Evolutionary conservation across 2,329 filamentous ascomycete genomes (phyloP).

Genomic region (Fusarium liriodendri): DNA sequence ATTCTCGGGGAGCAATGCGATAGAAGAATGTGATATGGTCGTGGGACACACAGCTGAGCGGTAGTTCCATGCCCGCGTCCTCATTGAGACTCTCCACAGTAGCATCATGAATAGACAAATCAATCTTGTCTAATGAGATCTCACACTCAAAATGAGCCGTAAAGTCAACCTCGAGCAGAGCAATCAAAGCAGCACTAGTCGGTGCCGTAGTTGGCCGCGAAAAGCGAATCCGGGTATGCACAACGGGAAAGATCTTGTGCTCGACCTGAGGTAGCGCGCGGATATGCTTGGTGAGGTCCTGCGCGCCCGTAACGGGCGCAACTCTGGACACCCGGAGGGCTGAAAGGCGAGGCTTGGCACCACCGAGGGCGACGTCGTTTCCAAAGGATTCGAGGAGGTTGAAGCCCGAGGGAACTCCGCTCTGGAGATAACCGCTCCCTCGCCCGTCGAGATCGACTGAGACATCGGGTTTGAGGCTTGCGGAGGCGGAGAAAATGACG

Average conservation of each 20-base stretch:
- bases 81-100: constrained; percentile 68
- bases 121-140: constrained; percentile 69
- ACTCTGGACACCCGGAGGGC: constrained; percentile 81
- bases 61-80: constrained; percentile 60
- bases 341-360: constrained; percentile 74
- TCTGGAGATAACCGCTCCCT: constrained; percentile 74
- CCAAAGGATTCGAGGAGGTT: constrained; percentile 83
- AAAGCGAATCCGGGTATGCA: constrained; percentile 80
- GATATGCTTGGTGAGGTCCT: constrained; percentile 72
- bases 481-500: constrained; percentile 72
- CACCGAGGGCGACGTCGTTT: constrained; percentile 71
- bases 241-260: constrained; percentile 73
- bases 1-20: constrained; percentile 66
- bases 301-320: constrained; percentile 72
- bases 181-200: constrained; percentile 71
- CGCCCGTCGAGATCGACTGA: constrained; percentile 41
- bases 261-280: constrained; percentile 71
- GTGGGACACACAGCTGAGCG: constrained; percentile 73
- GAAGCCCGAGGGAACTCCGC: constrained; percentile 74
- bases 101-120: constrained; percentile 68
- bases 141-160: constrained; percentile 76
- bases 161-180: constrained; percentile 79
- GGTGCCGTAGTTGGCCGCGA: constrained; percentile 71
- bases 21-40: constrained; percentile 84
- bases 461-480: constrained; percentile 66